These are phyloP conservation scores for Aureobasidium uvarum DNA, from an alignment of 2,329 filamentous ascomycete genomes.

Conservation along the genomic window DNA sequence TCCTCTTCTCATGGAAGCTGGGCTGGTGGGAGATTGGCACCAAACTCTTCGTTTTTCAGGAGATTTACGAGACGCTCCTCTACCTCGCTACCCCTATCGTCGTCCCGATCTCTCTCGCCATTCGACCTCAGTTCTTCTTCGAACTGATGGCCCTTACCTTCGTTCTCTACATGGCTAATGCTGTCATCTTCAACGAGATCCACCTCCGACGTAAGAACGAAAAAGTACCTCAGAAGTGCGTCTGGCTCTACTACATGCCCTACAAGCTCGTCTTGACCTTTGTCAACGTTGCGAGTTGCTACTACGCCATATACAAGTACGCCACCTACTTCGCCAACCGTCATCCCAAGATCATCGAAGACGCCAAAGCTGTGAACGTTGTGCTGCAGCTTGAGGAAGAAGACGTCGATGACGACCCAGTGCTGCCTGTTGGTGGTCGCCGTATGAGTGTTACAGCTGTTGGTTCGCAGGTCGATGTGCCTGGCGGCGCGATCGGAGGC, in stretches of 20 bases:
- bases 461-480: conserved; percentile 26
- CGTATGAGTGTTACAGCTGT: conserved; percentile 30
- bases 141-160: conserved; percentile 40
- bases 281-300: conserved; percentile 44
- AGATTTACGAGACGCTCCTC: conserved; percentile 50
- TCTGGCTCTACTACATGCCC: conserved; percentile 46
- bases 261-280: conserved; percentile 49
- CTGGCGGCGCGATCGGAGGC: conserved; percentile 5
- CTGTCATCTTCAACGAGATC: conserved; percentile 51
- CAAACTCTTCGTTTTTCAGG: conserved; percentile 42
- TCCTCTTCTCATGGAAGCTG: conserved; percentile 50
- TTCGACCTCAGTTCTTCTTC: conserved; percentile 44
- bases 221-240: conserved; percentile 42
- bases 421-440: conserved; percentile 23
- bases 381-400: conserved; percentile 30
- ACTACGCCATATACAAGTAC: conserved; percentile 41
- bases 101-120: conserved; percentile 47
- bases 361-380: conserved; percentile 42
- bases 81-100: conserved; percentile 50
- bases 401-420: not conserved
- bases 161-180: conserved; percentile 47
- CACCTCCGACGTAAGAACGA: conserved; percentile 50
- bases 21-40: conserved; percentile 51
- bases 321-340: conserved; percentile 49
- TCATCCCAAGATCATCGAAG: conserved; percentile 51